A percentile compares a stretch with the other conserved stretches of the same genome.
Evolutionary conservation across 2,329 filamentous ascomycete species (phyloP).

Genomic region (Pseudogymnoascus sp.): DNA sequence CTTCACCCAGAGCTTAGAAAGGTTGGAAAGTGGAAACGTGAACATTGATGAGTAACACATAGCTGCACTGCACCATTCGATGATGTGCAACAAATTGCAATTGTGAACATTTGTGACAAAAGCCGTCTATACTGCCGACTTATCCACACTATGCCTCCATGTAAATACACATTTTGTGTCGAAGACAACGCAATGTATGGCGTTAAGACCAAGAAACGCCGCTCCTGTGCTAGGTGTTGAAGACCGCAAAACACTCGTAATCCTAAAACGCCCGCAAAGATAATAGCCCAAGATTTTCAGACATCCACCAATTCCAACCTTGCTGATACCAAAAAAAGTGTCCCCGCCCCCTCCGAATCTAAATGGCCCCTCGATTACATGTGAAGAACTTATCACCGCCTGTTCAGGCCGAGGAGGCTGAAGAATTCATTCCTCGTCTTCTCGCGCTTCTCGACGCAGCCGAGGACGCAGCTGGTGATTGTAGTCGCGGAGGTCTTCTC

Average conservation of each 20-base stretch:
- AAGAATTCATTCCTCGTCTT: conserved; percentile 96
- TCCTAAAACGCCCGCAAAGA: conserved; percentile 10
- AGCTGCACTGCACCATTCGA: background rate
- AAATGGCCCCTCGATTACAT: background rate
- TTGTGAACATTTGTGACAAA: background rate
- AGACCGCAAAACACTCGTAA: conserved; percentile 22
- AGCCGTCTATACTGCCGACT: background rate
- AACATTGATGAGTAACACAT: background rate
- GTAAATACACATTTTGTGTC: background rate
- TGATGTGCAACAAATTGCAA: background rate
- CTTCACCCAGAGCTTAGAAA: conserved; percentile 4
- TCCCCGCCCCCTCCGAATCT: background rate
- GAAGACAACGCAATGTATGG: conserved; percentile 18
- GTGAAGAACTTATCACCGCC: conserved; percentile 27
- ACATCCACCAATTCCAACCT: conserved; percentile 2
- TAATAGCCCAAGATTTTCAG: background rate
- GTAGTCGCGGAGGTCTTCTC: conserved; percentile 82
- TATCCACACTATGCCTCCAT: conserved; percentile 1
- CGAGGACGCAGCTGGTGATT: conserved; percentile 95
- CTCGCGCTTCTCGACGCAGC: conserved; percentile 83
- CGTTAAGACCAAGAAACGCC: conserved; percentile 30
- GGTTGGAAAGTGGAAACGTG: conserved; percentile 12
- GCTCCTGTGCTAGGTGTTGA: conserved; percentile 26
- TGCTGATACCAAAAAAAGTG: background rate
- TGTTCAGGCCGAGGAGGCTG: conserved; percentile 63